Conservation (phyloP, 2,329 filamentous ascomycete genomes). For the Xylaria multiplex region DNA sequence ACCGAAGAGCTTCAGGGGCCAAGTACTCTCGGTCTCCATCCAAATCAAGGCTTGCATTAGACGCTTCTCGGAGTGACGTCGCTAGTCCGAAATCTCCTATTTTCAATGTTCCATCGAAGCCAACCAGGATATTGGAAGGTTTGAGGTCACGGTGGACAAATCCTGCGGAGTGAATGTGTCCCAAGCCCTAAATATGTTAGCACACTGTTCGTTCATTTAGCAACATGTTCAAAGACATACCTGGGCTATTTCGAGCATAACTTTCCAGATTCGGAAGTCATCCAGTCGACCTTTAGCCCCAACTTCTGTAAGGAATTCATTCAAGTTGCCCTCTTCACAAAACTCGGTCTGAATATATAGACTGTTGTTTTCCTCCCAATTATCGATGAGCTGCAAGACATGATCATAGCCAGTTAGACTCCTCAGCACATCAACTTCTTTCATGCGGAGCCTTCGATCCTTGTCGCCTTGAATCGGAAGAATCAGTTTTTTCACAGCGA, state of each 20-base stretch:
- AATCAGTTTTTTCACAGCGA: constrained; percentile 93
- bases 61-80: constrained; percentile 51
- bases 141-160: constrained; percentile 89
- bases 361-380: constrained; percentile 86
- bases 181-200: constrained; percentile 71
- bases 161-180: constrained; percentile 87
- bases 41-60: constrained; percentile 74
- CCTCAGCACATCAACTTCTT: constrained; percentile 83
- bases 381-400: constrained; percentile 82
- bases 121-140: constrained; percentile 84
- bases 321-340: constrained; percentile 92
- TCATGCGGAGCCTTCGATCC: constrained; percentile 84
- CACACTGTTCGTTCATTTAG: neutral
- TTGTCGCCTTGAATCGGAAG: constrained; percentile 79
- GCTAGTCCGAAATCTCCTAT: constrained; percentile 90
- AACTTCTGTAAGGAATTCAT: constrained; percentile 83
- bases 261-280: constrained; percentile 99
- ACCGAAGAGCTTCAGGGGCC: constrained; percentile 88
- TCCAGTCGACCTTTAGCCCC: constrained; percentile 88
- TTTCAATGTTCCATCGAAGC: constrained; percentile 82
- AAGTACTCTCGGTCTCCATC: constrained; percentile 98
- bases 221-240: constrained; percentile 63
- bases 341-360: constrained; percentile 98
- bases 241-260: constrained; percentile 84
- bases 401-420: constrained; percentile 84